Percentiles rank a stretch among this genome's conserved stretches.
Evolutionary conservation across 2,329 filamentous ascomycete genomes (phyloP).

Genomic region (Colletotrichum plurivorum): DNA sequence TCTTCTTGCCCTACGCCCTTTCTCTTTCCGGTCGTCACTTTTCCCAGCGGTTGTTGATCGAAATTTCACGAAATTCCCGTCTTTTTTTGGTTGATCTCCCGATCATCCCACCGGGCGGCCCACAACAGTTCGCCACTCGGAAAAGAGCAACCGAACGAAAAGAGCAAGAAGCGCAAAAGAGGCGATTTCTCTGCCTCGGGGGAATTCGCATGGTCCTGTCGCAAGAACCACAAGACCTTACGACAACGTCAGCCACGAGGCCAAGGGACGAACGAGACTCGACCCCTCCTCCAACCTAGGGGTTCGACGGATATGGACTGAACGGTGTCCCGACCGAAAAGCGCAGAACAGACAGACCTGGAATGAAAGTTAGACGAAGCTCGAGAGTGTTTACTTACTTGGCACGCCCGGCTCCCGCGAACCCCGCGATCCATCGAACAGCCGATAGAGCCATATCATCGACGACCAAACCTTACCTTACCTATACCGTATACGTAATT

Average conservation of each 20-base stretch:
- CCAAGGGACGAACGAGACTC: not conserved
- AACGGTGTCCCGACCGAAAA: not conserved
- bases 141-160: not conserved
- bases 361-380: not conserved
- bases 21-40: not conserved
- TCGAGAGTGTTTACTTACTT: not conserved
- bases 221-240: not conserved
- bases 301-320: not conserved
- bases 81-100: slow-evolving; percentile 12
- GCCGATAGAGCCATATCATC: too few relatives aligned
- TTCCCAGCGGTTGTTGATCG: slow-evolving; percentile 5
- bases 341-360: not conserved
- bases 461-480: not conserved
- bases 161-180: not conserved
- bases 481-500: not conserved
- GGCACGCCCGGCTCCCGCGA: not conserved
- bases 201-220: not conserved
- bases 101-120: not conserved
- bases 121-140: not conserved
- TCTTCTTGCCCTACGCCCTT: not conserved
- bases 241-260: not conserved
- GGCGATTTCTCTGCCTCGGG: not conserved
- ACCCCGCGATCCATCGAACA: not conserved
- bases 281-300: too few relatives aligned
- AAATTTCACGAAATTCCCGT: slow-evolving; percentile 13